Evolutionary conservation across 83 land plant genomes (phyloP), one percentile per base, ranked within the genome.

Genomic region (Isoetes engelmannii): DNA sequence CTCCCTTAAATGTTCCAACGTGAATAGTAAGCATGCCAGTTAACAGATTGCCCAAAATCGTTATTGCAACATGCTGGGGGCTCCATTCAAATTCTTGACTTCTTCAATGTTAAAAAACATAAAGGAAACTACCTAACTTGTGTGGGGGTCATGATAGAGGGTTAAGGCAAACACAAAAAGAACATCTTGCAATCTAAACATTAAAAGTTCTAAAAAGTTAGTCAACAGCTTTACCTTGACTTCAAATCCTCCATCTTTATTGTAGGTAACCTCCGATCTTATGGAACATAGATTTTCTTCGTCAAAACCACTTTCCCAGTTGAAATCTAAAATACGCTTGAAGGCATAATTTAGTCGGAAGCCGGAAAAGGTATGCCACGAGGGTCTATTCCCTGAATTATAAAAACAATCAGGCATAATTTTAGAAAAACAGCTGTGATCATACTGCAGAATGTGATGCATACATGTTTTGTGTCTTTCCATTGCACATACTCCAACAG

Each of bases 301-400:
- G 3, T 44, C 67, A 8, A 47, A 8, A 44, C 41, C 85, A 47
- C 71, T 78, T 15, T 84, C 87, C 90, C 91, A 89, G 59, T 89
- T 86, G 67, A 92, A 77, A 50, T 82, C 80, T 45, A 89, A 73
- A 7, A 61, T 68, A 19, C 73, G 72, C 56, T 68, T 82, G 43
- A 85, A 82, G 51, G 28, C 57, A 81, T 89, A 85, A 73, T 89
- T 81, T 61, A 89, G 78, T 51, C 97, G 77, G 63, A 92, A 92
- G 44, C 92, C 86, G n/a, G 89, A 85, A 47, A 65, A 65, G 0
- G 21, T 53, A 45, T 6, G 50, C 17, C 47, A 45, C 2, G 51
- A 45, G 49, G 18, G 2, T 53, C 68, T 47, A 1, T n/a, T 18
- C 55, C n/a, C 55, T 12, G 55, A 1, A 51, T 51, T 51, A 12